These are phyloP conservation scores for Paraphoma sp. DNA, from an alignment of 2,329 filamentous ascomycete species.

Conservation along the genomic window DNA sequence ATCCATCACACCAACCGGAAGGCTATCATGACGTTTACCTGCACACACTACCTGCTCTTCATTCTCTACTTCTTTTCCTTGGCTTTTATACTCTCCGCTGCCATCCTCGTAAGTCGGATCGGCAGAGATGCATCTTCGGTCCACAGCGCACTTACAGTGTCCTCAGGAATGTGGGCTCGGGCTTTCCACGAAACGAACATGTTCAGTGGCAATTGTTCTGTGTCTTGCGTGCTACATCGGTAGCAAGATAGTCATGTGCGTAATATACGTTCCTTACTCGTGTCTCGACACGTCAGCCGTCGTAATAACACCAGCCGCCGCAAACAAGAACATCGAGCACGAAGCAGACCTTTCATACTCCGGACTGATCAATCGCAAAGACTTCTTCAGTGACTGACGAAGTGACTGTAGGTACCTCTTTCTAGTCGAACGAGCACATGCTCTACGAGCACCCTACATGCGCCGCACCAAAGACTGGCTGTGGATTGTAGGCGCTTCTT, in stretches of 20 bases:
- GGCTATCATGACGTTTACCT: constrained; percentile 5
- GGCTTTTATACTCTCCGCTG: constrained; percentile 42
- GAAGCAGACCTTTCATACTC: too few relatives aligned
- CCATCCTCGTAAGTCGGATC: constrained; percentile 25
- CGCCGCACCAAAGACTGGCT: constrained; percentile 41
- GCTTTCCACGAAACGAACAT: constrained; percentile 29
- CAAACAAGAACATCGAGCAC: too few relatives aligned
- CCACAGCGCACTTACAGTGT: too few relatives aligned
- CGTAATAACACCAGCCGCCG: too few relatives aligned
- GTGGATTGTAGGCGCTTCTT: constrained; percentile 41
- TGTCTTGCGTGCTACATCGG: constrained; percentile 43
- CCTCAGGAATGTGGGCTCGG: constrained; percentile 35
- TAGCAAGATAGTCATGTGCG: constrained; percentile 24
- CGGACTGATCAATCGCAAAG: too few relatives aligned
- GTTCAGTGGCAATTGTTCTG: constrained; percentile 43
- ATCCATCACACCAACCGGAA: constrained; percentile 10
- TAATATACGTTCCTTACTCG: not conserved
- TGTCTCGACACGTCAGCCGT: too few relatives aligned
- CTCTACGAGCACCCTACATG: constrained; percentile 42
- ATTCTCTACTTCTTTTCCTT: constrained; percentile 45
- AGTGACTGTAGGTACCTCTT: constrained; percentile 46
- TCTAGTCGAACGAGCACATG: constrained; percentile 51
- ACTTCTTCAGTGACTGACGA: not conserved
- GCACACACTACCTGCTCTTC: constrained; percentile 39
- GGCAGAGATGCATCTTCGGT: not conserved